Percentiles rank a stretch among this genome's conserved stretches.
Evolutionary conservation across 176 grass and related monocot genomes (phyloP).

Genomic region (Calamus simplicifolius): DNA sequence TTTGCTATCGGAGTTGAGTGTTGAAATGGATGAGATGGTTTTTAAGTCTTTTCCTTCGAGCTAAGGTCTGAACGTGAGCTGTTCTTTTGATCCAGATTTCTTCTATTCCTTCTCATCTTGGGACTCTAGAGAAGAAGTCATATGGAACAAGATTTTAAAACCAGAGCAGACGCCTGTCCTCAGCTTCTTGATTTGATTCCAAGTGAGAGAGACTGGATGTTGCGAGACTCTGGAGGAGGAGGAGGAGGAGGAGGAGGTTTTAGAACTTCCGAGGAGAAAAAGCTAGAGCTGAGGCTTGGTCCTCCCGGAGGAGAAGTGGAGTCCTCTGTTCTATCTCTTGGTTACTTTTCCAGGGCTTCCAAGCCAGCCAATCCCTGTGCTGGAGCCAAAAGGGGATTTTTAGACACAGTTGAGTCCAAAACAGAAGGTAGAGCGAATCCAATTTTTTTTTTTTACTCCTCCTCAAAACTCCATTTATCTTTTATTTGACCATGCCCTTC

Average conservation of each 20-base stretch:
- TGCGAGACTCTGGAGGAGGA: constrained; percentile 19
- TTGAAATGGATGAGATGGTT: background rate
- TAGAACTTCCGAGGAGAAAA: constrained; percentile 42
- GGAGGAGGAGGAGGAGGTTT: constrained; percentile 15
- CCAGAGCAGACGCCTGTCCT: constrained; percentile 26
- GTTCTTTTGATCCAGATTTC: too few relatives aligned
- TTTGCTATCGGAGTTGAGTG: background rate
- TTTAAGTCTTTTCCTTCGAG: background rate
- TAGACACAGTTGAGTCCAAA: constrained; percentile 41
- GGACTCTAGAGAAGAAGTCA: constrained; percentile 11
- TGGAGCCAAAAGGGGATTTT: constrained; percentile 60
- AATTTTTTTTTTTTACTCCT: constrained; percentile 3
- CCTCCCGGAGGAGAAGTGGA: constrained; percentile 61
- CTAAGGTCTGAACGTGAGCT: too few relatives aligned
- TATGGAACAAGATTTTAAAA: constrained; percentile 53
- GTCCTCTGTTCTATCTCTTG: constrained; percentile 41
- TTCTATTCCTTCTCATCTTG: too few relatives aligned
- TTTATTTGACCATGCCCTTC: background rate
- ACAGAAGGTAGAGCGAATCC: constrained; percentile 33
- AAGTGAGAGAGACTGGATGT: constrained; percentile 48
- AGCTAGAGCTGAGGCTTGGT: constrained; percentile 77
- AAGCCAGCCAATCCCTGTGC: constrained; percentile 16
- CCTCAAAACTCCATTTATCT: too few relatives aligned
- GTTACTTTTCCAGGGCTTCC: constrained; percentile 32
- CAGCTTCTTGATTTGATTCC: constrained; percentile 77